A percentile compares a stretch with the other conserved stretches of the same genome.
Conservation (phyloP, 139 green algal genomes). For the Tetradesmus obliquus region DNA sequence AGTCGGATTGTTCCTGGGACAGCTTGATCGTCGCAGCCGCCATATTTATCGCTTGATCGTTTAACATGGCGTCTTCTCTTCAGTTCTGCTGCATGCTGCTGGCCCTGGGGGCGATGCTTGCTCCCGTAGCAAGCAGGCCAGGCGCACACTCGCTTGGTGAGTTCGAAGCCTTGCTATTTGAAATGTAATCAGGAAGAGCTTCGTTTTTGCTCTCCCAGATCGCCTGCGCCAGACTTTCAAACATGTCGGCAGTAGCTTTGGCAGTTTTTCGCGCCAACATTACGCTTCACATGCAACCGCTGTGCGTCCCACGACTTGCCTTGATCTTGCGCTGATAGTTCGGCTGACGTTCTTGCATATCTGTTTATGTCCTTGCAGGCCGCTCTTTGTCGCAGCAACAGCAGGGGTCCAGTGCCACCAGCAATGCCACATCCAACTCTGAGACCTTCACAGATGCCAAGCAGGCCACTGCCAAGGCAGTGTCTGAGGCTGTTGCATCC, state of each 20-base stretch:
- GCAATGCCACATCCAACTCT: conserved; percentile 23
- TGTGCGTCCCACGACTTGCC: background rate
- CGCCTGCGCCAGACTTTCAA: background rate
- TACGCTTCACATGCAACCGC: background rate
- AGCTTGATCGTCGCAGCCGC: background rate
- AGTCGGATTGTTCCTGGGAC: background rate
- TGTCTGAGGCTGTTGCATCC: conserved; percentile 4
- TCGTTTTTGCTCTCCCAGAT: background rate
- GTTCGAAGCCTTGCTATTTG: background rate
- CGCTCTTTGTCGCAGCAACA: background rate
- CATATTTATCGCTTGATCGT: background rate
- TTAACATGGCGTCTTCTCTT: background rate
- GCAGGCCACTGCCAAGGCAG: background rate
- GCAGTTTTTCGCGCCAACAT: background rate
- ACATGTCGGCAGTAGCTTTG: background rate
- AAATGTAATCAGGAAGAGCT: background rate
- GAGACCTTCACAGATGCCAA: conserved; percentile 9
- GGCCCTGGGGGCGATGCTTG: background rate
- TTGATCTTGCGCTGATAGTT: no score
- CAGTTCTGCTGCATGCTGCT: background rate
- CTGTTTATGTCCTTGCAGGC: background rate
- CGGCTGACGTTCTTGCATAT: background rate
- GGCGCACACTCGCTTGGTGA: background rate
- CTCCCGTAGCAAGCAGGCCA: background rate
- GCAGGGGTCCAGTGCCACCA: background rate